A percentile compares a stretch with the other conserved stretches of the same genome.
Evolutionary conservation across 2,329 filamentous ascomycete species (phyloP).

Genomic region (Knufia petricola): DNA sequence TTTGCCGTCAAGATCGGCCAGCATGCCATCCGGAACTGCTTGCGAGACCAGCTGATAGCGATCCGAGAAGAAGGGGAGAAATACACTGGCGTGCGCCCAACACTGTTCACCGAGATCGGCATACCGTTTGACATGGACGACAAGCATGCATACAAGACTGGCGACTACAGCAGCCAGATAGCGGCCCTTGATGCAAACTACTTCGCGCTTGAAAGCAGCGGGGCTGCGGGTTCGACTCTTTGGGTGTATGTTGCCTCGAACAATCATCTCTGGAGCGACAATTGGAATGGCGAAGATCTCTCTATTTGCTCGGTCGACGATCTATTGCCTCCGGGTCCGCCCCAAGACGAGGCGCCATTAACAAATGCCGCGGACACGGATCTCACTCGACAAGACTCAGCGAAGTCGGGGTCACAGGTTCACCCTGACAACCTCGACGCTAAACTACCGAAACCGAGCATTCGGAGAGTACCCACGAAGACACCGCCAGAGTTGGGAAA

Average conservation of each 20-base stretch:
- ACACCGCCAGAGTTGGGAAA: conserved; percentile 50
- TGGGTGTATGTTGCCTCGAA: conserved; percentile 83
- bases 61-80: conserved; percentile 81
- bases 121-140: conserved; percentile 99
- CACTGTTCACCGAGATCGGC: conserved; percentile 87
- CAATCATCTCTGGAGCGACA: conserved; percentile 77
- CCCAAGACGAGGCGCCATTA: conserved; percentile 24
- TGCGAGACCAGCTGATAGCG: conserved; percentile 74
- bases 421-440: conserved; percentile 67
- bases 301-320: conserved; percentile 86
- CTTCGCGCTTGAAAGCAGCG: conserved; percentile 76
- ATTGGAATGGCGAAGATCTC: conserved; percentile 96
- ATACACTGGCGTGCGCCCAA: conserved; percentile 78
- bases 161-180: conserved; percentile 86
- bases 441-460: conserved; percentile 48
- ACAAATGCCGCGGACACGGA: conserved; percentile 33
- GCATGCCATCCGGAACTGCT: conserved; percentile 85
- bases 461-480: conserved; percentile 48
- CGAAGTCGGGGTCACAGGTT: conserved; percentile 41
- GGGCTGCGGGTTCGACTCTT: conserved; percentile 73
- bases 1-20: conserved; percentile 91
- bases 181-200: conserved; percentile 94
- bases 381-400: conserved; percentile 39
- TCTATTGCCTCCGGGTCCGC: conserved; percentile 41
- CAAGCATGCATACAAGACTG: conserved; percentile 87